These are phyloP conservation scores for Nicotiana sylvestris DNA, from an alignment of 257 asterid genomes.

Conservation along the genomic window DNA sequence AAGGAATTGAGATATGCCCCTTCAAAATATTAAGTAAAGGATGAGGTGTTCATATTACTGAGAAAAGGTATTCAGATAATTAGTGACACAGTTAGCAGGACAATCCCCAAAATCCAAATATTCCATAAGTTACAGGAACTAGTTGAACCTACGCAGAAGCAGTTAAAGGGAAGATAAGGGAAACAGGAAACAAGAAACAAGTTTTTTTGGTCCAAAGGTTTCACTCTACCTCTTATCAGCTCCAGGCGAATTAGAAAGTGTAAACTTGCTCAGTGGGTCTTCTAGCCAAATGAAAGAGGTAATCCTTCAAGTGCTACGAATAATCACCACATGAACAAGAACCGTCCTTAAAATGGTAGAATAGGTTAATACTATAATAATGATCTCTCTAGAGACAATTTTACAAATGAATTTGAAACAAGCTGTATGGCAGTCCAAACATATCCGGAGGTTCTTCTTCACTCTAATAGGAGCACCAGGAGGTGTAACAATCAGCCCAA, in stretches of 20 bases:
- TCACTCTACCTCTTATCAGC: background rate
- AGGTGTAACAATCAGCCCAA: constrained; percentile 5
- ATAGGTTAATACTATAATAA: background rate
- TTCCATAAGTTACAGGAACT: constrained; percentile 39
- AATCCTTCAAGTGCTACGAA: background rate
- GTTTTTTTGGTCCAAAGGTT: background rate
- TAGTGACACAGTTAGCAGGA: background rate
- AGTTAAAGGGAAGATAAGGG: background rate
- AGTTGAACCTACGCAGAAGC: background rate
- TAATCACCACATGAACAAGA: constrained; percentile 6
- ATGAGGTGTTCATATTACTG: background rate
- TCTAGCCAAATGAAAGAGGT: background rate
- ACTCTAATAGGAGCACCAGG: constrained; percentile 11
- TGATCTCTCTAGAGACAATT: constrained; percentile 1
- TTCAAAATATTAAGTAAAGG: background rate
- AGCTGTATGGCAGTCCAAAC: constrained; percentile 9
- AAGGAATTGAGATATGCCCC: constrained; percentile 1
- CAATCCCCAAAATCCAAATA: background rate
- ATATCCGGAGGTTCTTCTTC: constrained; percentile 6
- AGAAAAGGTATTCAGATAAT: background rate
- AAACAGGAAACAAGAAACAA: background rate
- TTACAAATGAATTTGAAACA: background rate
- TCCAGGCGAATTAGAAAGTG: no score
- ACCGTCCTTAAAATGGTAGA: background rate
- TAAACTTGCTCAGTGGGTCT: background rate